These are phyloP conservation scores for Solanum pimpinellifolium DNA, from an alignment of 257 asterid species.

Conservation along the genomic window DNA sequence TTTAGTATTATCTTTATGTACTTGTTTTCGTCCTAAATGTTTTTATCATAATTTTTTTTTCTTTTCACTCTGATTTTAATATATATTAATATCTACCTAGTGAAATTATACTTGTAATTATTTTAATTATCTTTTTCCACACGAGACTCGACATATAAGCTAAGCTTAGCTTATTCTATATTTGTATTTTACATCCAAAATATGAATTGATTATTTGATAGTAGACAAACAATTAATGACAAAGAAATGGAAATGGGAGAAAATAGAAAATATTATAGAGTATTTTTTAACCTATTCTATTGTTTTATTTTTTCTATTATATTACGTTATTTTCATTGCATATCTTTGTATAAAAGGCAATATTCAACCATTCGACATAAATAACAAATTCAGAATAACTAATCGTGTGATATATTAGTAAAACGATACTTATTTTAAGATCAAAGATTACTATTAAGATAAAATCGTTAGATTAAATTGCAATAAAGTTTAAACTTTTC, in stretches of 20 bases:
- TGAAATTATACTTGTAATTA: too few species aligned
- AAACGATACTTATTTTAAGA: neutral
- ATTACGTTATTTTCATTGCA: too few species aligned
- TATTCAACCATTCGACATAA: too few species aligned
- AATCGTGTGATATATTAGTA: neutral
- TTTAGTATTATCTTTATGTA: too few species aligned
- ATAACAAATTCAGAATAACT: too few species aligned
- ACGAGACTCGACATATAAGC: neutral
- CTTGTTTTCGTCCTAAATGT: too few species aligned
- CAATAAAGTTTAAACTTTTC: neutral
- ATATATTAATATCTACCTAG: too few species aligned
- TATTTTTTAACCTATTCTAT: neutral
- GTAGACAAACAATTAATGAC: neutral
- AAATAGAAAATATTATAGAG: neutral
- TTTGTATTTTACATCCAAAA: neutral
- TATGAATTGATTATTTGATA: neutral
- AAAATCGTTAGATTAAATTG: neutral
- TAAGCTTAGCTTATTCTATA: neutral
- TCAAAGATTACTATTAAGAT: fast-evolving
- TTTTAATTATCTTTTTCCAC: too few species aligned
- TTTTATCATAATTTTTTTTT: too few species aligned
- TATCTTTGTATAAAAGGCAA: too few species aligned
- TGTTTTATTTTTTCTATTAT: neutral
- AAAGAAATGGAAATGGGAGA: neutral
- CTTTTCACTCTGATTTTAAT: too few species aligned